Base-by-base conservation (phyloP, 495 filamentous ascomycete genomes). In the Xylona heveae region DNA sequence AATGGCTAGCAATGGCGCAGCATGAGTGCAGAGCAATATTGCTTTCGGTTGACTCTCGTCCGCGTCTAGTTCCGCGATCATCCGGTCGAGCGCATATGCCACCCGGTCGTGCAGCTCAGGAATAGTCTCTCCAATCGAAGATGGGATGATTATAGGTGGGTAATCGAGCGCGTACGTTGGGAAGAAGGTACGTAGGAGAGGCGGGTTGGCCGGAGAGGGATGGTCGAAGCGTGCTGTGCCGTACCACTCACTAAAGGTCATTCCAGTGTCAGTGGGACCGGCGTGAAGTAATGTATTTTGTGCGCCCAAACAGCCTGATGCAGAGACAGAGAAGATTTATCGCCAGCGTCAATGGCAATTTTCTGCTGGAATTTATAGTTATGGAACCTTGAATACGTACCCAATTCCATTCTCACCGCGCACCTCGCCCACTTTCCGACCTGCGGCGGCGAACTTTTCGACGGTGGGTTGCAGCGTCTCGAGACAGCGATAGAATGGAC, bases 401-500 rank as follows among this genome's bases (percentile, higher is more conserved):
- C 77, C 78, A 28, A 91, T 33, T 6, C 81, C 80, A 40, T 68
- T 72, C 46, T 92, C 81, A 28, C 71, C 62, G 19, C 68, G 62
- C 19, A 85, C 68, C 29, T 57, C 51, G 4, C 61, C 48, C 13
- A 57, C 43, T 14, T 48, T 43, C 30, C 33, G 31, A 22, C 31
- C 40, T 20, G 44, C 36, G 34, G 49, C 42, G 30, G 52, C 56
- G 38, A 74, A 51, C 18, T 49, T 48, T 38, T 71, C 62, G 7
- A 78, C 62, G 15, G 68, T 64, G 0, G 84, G 83, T 23, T 55
- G 54, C 25, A 94, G 64, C 0, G 88, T 95, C 51, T 94, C 79
- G 13, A 95, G 55, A 48, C 88, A 97, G 33, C 88, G 68, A 51
- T 91, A 95, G 46, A 84, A 94, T 9, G 82, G 80, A 38, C 72